These are phyloP conservation scores for Phytophthora tentaculata DNA, from an alignment of 352 stramenopile genomes.

Conservation along the genomic window DNA sequence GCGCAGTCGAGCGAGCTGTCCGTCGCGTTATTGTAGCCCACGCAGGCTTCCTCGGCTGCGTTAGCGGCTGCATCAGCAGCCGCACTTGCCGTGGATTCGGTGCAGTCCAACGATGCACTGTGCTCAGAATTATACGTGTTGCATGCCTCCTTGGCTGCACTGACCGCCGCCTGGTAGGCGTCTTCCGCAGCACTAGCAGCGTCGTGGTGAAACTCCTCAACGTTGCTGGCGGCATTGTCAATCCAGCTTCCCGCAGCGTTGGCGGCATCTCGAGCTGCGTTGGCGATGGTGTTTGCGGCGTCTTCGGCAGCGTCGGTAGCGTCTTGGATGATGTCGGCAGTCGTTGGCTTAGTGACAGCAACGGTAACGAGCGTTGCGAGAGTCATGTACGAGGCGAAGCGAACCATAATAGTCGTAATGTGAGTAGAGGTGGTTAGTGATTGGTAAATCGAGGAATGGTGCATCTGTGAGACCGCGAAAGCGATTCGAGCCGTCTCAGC, in stretches of 20 bases:
- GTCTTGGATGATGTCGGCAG: constrained; percentile 27
- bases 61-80: constrained; percentile 24
- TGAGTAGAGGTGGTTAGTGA: constrained; percentile 2
- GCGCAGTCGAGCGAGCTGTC: constrained; percentile 30
- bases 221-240: constrained; percentile 31
- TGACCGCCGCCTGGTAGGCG: constrained; percentile 24
- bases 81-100: constrained; percentile 25
- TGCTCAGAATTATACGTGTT: constrained; percentile 28
- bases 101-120: constrained; percentile 26
- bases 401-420: constrained; percentile 13
- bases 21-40: constrained; percentile 28
- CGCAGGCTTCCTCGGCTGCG: constrained; percentile 23
- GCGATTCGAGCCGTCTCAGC: constrained; percentile 5
- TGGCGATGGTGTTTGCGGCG: constrained; percentile 27
- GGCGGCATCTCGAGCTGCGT: constrained; percentile 18
- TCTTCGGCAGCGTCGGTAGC: constrained; percentile 28
- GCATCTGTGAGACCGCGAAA: not conserved
- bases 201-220: constrained; percentile 30
- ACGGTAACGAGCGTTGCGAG: constrained; percentile 17
- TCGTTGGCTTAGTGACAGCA: constrained; percentile 7
- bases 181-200: constrained; percentile 28
- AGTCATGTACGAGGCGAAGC: constrained; percentile 26
- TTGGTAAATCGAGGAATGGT: constrained; percentile 24
- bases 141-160: constrained; percentile 25
- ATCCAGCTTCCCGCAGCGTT: constrained; percentile 28